A percentile compares a stretch with the other conserved stretches of the same genome.
phyloP scores from a whole-genome alignment of 2,329 filamentous ascomycete species.

The Eurotiales sp. region DNA sequence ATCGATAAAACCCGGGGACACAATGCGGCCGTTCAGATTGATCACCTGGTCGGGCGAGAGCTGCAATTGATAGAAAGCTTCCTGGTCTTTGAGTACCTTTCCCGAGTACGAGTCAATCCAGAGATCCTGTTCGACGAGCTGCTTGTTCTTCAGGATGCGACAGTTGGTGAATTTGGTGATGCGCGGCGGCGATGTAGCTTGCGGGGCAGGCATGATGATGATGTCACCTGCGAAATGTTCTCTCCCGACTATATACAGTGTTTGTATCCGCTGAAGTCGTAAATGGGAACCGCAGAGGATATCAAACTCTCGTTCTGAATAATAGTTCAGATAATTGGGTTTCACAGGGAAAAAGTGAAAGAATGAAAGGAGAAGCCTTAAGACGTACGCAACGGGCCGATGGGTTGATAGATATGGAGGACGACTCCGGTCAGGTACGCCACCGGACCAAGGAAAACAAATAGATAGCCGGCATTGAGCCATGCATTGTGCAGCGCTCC shows the following conservation, averaged over 20 bases:
- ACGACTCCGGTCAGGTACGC: background rate
- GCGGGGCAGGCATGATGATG: conserved; percentile 37
- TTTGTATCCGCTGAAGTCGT: too few species aligned
- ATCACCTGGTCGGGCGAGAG: conserved; percentile 66
- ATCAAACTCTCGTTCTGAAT: too few species aligned
- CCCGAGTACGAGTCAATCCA: conserved; percentile 81
- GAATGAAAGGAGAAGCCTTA: background rate
- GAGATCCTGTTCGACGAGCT: conserved; percentile 72
- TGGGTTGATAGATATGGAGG: conserved; percentile 3
- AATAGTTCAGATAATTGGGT: too few species aligned
- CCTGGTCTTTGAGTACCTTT: conserved; percentile 70
- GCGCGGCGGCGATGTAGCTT: conserved; percentile 29
- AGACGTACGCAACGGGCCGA: background rate
- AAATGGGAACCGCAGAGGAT: too few species aligned
- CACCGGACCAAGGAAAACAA: conserved; percentile 6
- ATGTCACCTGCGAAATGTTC: too few species aligned
- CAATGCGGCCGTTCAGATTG: conserved; percentile 75
- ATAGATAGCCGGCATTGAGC: conserved; percentile 1
- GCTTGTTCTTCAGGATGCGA: conserved; percentile 64
- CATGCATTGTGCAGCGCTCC: too few species aligned
- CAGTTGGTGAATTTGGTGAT: conserved; percentile 92
- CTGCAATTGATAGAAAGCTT: conserved; percentile 50
- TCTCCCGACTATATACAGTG: too few species aligned
- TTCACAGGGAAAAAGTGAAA: conserved; percentile 3
- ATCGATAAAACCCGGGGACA: conserved; percentile 84